Conservation (phyloP, 768 basidiomycete species). For the Sarcodon aspratus region DNA sequence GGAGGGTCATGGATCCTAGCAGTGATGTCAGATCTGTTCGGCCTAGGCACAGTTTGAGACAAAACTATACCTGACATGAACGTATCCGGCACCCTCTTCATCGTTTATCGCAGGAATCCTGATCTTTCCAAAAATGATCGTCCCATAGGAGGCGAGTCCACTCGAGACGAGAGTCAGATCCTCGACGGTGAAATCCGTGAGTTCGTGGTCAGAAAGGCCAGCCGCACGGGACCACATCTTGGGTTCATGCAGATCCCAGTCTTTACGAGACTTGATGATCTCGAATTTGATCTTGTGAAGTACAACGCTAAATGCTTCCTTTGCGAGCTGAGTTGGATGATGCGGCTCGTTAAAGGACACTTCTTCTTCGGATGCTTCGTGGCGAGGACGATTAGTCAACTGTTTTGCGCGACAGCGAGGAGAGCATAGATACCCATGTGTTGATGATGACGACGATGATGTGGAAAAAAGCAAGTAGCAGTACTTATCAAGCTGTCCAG, state of each 20-base stretch:
- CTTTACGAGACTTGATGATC: constrained; percentile 50
- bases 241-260: constrained; percentile 68
- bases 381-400: background rate
- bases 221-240: constrained; percentile 57
- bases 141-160: constrained; percentile 53
- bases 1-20: constrained; percentile 66
- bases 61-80: constrained; percentile 51
- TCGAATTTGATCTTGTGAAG: constrained; percentile 48
- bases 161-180: constrained; percentile 38
- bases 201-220: constrained; percentile 36
- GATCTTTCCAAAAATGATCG: constrained; percentile 68
- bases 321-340: constrained; percentile 42
- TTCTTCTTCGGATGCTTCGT: constrained; percentile 43
- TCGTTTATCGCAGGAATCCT: constrained; percentile 57
- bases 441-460: background rate
- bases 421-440: background rate
- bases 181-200: constrained; percentile 38
- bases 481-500: background rate
- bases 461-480: background rate
- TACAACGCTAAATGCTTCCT: constrained; percentile 53
- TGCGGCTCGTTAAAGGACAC: constrained; percentile 50
- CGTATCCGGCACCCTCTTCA: constrained; percentile 47
- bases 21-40: background rate
- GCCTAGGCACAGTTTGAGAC: constrained; percentile 5
- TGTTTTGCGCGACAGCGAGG: background rate